These are phyloP conservation scores for Hyaloscypha variabilis DNA, from an alignment of 495 filamentous ascomycete species.

Conservation along the genomic window DNA sequence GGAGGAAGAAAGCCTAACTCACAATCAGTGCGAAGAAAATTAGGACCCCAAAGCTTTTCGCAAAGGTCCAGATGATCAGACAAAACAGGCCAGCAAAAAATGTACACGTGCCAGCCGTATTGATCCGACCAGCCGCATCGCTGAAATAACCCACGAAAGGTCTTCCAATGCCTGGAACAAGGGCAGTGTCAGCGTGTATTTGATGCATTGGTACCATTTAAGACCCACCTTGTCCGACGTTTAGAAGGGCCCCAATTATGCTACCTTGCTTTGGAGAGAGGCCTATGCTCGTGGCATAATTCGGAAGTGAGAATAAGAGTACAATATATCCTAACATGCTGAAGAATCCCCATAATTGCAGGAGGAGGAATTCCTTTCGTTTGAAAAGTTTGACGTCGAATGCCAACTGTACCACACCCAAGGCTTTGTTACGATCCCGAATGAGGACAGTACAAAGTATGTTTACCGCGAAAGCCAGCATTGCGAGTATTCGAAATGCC, in stretches of 20 bases:
- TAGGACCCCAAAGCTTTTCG: conserved; percentile 64
- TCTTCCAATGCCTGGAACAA: conserved; percentile 56
- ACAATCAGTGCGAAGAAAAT: conserved; percentile 65
- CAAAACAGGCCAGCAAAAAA: conserved; percentile 55
- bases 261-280: conserved; percentile 62
- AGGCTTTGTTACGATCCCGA: conserved; percentile 60
- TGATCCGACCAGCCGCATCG: conserved; percentile 65
- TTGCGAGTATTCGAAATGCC: conserved; percentile 62
- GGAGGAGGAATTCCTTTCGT: conserved; percentile 59
- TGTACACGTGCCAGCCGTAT: conserved; percentile 59
- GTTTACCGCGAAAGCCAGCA: conserved; percentile 53
- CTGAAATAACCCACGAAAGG: conserved; percentile 66
- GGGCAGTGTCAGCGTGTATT: background rate
- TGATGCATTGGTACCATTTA: background rate
- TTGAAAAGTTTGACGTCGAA: conserved; percentile 58
- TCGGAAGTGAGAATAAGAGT: conserved; percentile 64
- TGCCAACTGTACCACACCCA: conserved; percentile 54
- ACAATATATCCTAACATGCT: conserved; percentile 68
- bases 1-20: too few species aligned
- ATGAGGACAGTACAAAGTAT: conserved; percentile 55
- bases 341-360: conserved; percentile 66
- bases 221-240: conserved; percentile 55
- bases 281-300: conserved; percentile 63
- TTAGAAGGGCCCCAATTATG: conserved; percentile 67
- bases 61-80: conserved; percentile 72